phyloP scores from a whole-genome alignment of 306 rosid species.

The Quercus robur region DNA sequence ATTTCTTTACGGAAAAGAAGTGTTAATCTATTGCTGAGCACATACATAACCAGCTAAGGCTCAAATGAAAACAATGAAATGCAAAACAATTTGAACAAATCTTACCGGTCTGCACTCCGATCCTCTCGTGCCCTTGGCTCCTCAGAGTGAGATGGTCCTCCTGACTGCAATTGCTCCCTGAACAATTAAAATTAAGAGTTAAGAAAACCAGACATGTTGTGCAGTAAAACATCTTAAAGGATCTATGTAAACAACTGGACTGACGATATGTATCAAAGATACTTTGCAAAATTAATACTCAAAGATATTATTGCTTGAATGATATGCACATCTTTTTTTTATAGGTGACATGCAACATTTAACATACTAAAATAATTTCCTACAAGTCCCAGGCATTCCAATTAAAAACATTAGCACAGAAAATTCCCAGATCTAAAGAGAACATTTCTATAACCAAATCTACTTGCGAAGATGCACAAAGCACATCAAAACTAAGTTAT shows the following conservation, averaged over 20 bases:
- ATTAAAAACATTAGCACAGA: background rate
- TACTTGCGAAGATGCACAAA: background rate
- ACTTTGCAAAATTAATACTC: background rate
- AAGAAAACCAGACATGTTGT: background rate
- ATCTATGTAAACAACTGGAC: background rate
- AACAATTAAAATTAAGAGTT: constrained; percentile 20
- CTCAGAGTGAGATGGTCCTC: constrained; percentile 77
- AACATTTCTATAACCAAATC: background rate
- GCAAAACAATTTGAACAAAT: constrained; percentile 9
- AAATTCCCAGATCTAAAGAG: background rate
- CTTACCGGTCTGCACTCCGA: constrained; percentile 72
- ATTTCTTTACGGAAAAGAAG: background rate
- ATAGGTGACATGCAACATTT: background rate
- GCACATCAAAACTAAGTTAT: background rate
- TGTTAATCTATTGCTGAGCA: background rate
- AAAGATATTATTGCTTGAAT: background rate
- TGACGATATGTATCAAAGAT: background rate
- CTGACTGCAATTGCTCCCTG: constrained; percentile 89
- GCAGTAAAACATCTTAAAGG: background rate
- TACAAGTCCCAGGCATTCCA: background rate
- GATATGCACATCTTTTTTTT: too few relatives aligned
- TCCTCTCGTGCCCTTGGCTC: constrained; percentile 93
- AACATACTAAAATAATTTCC: background rate
- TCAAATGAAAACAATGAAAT: background rate
- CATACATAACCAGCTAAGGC: background rate